Evolutionary conservation across 805 yeast species (phyloP), one percentile per base, ranked within the genome.

Genomic region (Phaffomyces thermotolerans): DNA sequence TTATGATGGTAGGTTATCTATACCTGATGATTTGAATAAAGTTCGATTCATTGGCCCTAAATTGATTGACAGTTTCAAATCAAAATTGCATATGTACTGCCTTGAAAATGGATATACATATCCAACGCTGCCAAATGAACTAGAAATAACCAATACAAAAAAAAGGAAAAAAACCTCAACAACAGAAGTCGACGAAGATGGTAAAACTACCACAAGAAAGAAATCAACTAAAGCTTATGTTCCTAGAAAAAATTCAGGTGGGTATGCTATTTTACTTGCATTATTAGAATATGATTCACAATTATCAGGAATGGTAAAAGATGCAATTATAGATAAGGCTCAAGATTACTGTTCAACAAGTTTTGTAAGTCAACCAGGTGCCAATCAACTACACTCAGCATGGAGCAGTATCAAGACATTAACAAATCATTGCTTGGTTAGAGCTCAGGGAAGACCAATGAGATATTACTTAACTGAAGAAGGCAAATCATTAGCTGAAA

Each of bases 221-320:
- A 58, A 52, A 48, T 23, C 57, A 45, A 42, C 45, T n/a, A 56
- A 53, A 25, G 68, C 63, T 32, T 88, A 84, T 59, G 71, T 88
- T 0, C 97, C 97, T 0, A 71, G 69, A 39, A 77, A 78, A 47
- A 65, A 90, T 31, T 78, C 93, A 0, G 96, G 96, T 2, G 95
- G 85, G 0, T 90, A 85, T 65, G 95, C 93, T 0, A 83, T 89
- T 8, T 53, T 89, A 17, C 48, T 87, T 17, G 80, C 81, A 0
- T 62, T 89, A 4, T 64, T 69, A 40, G 67, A 75, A 37, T 44
- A 56, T 24, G 88, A 81, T 53, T 59, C 63, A 4, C 53, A 61
- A 2, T 60, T 70, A 18, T 55, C 60, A n/a, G 95, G 96, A 0
- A 54, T 85, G 52, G 70, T 80, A 4, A 83, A 78, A 54, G 76